phyloP scores from a whole-genome alignment of 2,329 filamentous ascomycete genomes.

The Knoxdaviesia proteae region DNA sequence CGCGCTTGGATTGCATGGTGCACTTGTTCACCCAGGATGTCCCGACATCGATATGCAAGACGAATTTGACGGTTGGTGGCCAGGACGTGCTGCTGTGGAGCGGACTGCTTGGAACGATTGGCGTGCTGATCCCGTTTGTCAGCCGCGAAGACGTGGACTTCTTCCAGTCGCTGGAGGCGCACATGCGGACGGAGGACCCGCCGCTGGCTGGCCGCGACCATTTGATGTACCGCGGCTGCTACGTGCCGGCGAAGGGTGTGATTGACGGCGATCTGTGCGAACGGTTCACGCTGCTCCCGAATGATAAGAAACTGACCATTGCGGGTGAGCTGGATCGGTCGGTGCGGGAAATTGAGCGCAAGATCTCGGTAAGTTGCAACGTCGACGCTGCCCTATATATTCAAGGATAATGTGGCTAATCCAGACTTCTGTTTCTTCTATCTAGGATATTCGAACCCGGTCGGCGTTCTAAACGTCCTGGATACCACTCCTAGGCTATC shows the following conservation, averaged over 20 bases:
- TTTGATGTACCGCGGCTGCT: slow-evolving; percentile 87
- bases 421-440: background rate
- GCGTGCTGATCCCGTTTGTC: slow-evolving; percentile 79
- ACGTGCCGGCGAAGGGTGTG: slow-evolving; percentile 85
- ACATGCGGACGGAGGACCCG: slow-evolving; percentile 68
- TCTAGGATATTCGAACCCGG: slow-evolving; percentile 34
- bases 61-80: slow-evolving; percentile 73
- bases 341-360: slow-evolving; percentile 83
- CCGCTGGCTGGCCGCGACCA: slow-evolving; percentile 85
- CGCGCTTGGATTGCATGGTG: slow-evolving; percentile 64
- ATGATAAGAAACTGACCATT: slow-evolving; percentile 88
- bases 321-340: slow-evolving; percentile 81
- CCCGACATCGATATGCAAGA: slow-evolving; percentile 75
- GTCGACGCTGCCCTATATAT: no score
- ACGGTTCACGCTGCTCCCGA: slow-evolving; percentile 62
- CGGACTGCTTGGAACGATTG: slow-evolving; percentile 83
- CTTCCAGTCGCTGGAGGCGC: slow-evolving; percentile 83
- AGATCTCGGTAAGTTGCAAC: slow-evolving; percentile 47
- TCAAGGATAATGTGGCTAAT: no score
- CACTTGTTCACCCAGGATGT: slow-evolving; percentile 89
- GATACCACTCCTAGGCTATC: background rate
- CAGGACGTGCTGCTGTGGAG: slow-evolving; percentile 85
- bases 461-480: slow-evolving; percentile 28
- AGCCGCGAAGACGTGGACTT: slow-evolving; percentile 90
- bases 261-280: slow-evolving; percentile 97